These are phyloP conservation scores for Tolypocladium ophioglossoides DNA, from an alignment of 2,329 filamentous ascomycete genomes.

Conservation along the genomic window DNA sequence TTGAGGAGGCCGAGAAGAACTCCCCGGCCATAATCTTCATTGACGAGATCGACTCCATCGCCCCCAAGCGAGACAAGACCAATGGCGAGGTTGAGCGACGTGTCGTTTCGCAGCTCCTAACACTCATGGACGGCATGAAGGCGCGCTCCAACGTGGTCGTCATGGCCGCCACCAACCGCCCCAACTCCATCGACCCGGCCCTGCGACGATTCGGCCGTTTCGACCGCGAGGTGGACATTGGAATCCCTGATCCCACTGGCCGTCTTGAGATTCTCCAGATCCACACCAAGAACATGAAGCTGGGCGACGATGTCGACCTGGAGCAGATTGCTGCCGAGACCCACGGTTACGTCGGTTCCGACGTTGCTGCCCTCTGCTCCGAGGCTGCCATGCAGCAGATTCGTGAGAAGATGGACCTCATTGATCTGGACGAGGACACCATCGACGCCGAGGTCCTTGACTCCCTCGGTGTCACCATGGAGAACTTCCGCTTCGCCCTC, in stretches of 20 bases:
- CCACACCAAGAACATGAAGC: conserved; percentile 99
- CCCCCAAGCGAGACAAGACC: conserved; percentile 99
- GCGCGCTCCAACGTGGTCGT: conserved; percentile 96
- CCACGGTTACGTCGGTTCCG: conserved; percentile 97
- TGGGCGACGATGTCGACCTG: conserved; percentile 90
- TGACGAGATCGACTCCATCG: conserved; percentile 98
- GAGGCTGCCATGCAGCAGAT: conserved; percentile 99
- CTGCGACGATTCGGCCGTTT: conserved; percentile 97
- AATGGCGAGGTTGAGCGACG: conserved; percentile 98
- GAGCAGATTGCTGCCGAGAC: conserved; percentile 96
- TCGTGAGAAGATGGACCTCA: conserved; percentile 99
- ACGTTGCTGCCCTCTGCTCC: conserved; percentile 95
- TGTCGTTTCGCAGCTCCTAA: conserved; percentile 94
- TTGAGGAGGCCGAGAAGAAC: conserved; percentile 99
- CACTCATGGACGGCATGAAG: conserved; percentile 99
- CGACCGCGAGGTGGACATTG: conserved; percentile 97
- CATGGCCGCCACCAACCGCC: conserved; percentile 97
- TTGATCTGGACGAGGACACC: conserved; percentile 96
- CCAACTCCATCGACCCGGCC: conserved; percentile 96
- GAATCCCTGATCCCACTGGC: conserved; percentile 93
- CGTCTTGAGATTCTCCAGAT: conserved; percentile 98
- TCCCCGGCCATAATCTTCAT: conserved; percentile 99
- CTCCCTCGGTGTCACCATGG: conserved; percentile 97
- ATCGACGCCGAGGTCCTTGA: conserved; percentile 98
- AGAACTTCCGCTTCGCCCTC: conserved; percentile 98